Evolutionary conservation across 768 basidiomycete species (phyloP).

Genomic region (Auriculariales sp.): DNA sequence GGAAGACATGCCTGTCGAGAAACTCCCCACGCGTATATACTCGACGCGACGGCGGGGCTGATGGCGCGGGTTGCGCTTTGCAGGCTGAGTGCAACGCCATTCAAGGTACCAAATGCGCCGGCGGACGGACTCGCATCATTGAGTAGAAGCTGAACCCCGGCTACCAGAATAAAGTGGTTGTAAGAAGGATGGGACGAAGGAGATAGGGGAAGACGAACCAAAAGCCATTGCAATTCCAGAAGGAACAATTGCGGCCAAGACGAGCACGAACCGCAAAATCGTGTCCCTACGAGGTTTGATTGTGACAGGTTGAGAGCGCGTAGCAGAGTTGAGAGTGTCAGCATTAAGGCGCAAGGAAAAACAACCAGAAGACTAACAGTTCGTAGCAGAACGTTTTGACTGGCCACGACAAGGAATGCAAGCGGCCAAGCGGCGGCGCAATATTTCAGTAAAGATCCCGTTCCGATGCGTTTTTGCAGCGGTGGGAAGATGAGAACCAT

Average conservation of each 20-base stretch:
- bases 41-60: not conserved
- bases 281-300: no score
- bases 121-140: constrained; percentile 2
- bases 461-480: not conserved
- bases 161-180: not conserved
- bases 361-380: no score
- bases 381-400: constrained; percentile 2
- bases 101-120: constrained; percentile 2
- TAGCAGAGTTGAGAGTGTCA: no score
- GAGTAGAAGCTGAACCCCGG: constrained; percentile 2
- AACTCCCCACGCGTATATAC: not conserved
- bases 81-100: constrained; percentile 3
- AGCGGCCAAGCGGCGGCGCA: not conserved
- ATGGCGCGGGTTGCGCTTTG: not conserved
- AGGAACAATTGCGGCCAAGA: no score
- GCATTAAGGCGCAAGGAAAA: no score
- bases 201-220: not conserved
- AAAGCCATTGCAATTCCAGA: not conserved
- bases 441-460: not conserved
- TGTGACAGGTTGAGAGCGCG: no score
- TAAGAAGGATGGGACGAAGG: no score
- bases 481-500: constrained; percentile 3
- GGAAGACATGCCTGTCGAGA: not conserved
- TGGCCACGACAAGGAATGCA: not conserved
- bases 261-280: no score